A percentile compares a stretch with the other conserved stretches of the same genome.
Conservation (phyloP, 805 yeast genomes). For the Lipomyces japonicus region DNA sequence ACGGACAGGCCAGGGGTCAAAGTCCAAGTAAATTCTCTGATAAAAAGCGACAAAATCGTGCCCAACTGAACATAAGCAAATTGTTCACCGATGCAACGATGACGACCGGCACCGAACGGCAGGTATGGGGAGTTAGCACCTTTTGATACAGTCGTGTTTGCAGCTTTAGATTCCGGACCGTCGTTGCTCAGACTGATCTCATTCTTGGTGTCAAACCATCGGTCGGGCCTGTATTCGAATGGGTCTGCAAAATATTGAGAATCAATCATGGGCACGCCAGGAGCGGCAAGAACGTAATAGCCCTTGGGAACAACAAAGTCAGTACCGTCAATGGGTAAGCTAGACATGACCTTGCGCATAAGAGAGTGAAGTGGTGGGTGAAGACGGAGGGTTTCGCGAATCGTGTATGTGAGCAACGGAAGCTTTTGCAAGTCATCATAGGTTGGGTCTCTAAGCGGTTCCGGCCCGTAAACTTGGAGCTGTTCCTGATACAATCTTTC, state of each 20-base stretch:
- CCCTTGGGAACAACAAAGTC: constrained; percentile 80
- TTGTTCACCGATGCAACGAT: constrained; percentile 98
- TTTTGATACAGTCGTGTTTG: constrained; percentile 65
- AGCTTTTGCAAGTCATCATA: constrained; percentile 80
- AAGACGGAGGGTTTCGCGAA: constrained; percentile 90
- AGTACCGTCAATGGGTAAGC: constrained; percentile 75
- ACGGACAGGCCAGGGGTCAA: constrained; percentile 47
- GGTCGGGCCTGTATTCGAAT: constrained; percentile 67
- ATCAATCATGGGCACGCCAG: constrained; percentile 81
- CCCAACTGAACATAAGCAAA: constrained; percentile 94
- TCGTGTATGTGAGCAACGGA: constrained; percentile 75
- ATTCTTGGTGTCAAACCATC: constrained; percentile 57
- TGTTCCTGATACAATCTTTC: constrained; percentile 77
- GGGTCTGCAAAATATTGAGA: constrained; percentile 80
- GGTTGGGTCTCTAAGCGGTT: constrained; percentile 52
- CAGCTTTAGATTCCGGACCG: constrained; percentile 53
- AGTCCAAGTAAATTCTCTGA: constrained; percentile 75
- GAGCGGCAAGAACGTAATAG: constrained; percentile 85
- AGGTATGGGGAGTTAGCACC: constrained; percentile 94
- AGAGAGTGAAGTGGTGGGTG: constrained; percentile 96
- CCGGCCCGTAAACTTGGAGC: constrained; percentile 49
- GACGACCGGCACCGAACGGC: constrained; percentile 99
- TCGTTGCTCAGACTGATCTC: constrained; percentile 49
- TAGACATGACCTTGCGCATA: constrained; percentile 81
- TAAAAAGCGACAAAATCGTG: constrained; percentile 67